Evolutionary conservation across 768 basidiomycete species (phyloP), one percentile per base, ranked within the genome.

Genomic region (Rhizopogon salebrosus): DNA sequence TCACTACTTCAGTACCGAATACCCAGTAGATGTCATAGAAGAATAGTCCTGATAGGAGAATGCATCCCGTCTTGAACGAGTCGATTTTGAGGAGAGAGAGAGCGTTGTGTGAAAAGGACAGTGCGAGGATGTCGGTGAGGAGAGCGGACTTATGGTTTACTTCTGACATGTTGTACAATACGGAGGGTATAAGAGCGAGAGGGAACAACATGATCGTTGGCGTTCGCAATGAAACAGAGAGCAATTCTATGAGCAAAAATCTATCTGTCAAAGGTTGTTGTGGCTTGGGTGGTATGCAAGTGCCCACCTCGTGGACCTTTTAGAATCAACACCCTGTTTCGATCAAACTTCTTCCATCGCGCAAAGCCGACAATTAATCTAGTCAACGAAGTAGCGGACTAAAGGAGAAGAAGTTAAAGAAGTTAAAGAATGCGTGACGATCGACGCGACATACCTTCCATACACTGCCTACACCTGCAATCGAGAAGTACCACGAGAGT

Each of bases 1-100:
- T 65, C 66, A 89, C 89, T 69, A 92, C 89, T 62, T 84, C 80
- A 0, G 88, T 89, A 18, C 89, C 89, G 65, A 94, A 95, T 2
- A 95, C 92, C 91, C 91, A 97, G 80, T 86, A 95, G 37, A 97
- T 81, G 65, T 98, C 95, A 64, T 98, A 98, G 38, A 97, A 41
- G 71, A 98, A 92, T 22, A 99, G 73, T 4, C 91, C 93, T 3
- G 79, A 78, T 5, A 99, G 75, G 3, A 98, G 77, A 54, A 92
- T 81, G 37, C 78, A 78, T 6, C 93, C 95, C 14, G 95, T 97
- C 61, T 77, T 70, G 76, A 98, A 95, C 8, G 89, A 89, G 68
- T 98, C 95, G 29, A 98, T 69, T 66, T 85, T 87, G 59, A 98
- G 74, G 54, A 94, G 66, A 35, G 83, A 77, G 48, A 98, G 72